Conservation (phyloP, 306 rosid species). For the Vachellia pachyceras region DNA sequence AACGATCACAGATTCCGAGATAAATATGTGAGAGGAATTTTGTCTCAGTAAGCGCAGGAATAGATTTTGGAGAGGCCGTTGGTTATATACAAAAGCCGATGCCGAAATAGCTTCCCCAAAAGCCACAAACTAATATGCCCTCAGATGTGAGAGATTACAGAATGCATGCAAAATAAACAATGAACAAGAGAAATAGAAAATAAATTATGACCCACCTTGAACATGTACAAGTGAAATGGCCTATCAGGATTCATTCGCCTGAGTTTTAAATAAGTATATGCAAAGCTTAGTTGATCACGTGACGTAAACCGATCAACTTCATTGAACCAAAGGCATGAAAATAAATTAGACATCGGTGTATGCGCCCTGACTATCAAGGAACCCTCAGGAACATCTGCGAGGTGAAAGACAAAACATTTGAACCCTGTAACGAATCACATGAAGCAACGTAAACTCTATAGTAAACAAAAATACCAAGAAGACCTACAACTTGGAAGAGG, state of each 20-base stretch:
- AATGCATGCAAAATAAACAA: background rate
- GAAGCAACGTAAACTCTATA: constrained; percentile 30
- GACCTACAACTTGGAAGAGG: constrained; percentile 88
- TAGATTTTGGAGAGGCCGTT: no score
- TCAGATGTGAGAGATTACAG: constrained; percentile 19
- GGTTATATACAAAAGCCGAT: no score
- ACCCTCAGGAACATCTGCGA: constrained; percentile 96
- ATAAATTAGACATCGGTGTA: constrained; percentile 89
- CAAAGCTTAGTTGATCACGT: constrained; percentile 97
- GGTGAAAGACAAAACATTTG: constrained; percentile 33
- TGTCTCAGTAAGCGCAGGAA: no score
- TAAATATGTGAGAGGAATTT: no score
- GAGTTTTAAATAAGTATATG: constrained; percentile 81
- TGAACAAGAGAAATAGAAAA: background rate
- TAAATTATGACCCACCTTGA: constrained; percentile 58
- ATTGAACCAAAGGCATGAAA: constrained; percentile 97
- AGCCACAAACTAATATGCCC: background rate
- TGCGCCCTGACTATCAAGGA: constrained; percentile 93
- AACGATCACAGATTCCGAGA: no score
- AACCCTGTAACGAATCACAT: constrained; percentile 20
- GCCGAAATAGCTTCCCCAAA: background rate
- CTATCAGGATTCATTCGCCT: constrained; percentile 77
- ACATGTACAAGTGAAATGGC: constrained; percentile 77
- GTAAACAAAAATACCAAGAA: constrained; percentile 39
- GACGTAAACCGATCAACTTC: constrained; percentile 96